Evolutionary conservation across 257 asterid genomes (phyloP).

Genomic region (Dorcoceras hygrometricum): DNA sequence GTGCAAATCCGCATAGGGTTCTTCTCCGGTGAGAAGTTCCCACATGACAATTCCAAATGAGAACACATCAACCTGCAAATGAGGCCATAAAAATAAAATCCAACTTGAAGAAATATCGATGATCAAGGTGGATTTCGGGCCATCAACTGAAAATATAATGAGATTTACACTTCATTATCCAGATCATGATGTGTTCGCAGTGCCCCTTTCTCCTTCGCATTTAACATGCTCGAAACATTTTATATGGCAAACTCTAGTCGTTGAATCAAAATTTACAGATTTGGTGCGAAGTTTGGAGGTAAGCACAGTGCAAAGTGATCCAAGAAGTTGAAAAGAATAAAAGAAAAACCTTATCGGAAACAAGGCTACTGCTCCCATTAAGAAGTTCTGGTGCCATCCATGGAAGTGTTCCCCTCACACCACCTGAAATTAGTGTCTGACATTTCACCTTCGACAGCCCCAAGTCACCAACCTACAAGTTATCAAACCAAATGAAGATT

Average conservation of each 20-base stretch:
- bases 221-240: no score
- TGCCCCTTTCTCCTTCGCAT: neutral
- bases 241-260: neutral
- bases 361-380: conserved; percentile 95
- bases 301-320: neutral
- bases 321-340: neutral
- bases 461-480: conserved; percentile 88
- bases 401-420: conserved; percentile 99
- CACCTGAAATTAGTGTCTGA: conserved; percentile 92
- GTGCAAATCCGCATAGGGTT: conserved; percentile 91
- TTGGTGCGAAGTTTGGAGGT: neutral
- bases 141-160: neutral
- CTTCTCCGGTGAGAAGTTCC: conserved; percentile 98
- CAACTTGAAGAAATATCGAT: conserved; percentile 4
- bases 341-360: conserved; percentile 79
- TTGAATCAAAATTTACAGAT: neutral
- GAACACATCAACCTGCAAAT: conserved; percentile 79
- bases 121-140: neutral
- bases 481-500: neutral
- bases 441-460: conserved; percentile 97
- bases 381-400: conserved; percentile 99
- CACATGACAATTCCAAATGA: conserved; percentile 98
- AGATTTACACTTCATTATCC: no score
- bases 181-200: neutral
- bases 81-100: neutral